These are phyloP conservation scores for Lactifluus piperatus DNA, from an alignment of 768 basidiomycete species.

Conservation along the genomic window DNA sequence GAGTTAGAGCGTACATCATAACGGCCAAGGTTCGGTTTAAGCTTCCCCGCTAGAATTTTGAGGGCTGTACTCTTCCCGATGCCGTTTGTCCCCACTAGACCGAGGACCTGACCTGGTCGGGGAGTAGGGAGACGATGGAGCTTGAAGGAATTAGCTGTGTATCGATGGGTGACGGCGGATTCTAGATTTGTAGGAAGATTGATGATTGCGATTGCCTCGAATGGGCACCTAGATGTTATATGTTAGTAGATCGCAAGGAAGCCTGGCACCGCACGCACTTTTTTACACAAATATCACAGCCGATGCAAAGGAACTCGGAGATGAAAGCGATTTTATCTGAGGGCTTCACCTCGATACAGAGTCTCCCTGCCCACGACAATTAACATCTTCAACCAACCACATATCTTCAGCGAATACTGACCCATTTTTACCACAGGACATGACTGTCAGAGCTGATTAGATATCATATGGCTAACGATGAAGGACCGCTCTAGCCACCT, in stretches of 20 bases:
- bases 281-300: slow-evolving; percentile 99
- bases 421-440: slow-evolving; percentile 99
- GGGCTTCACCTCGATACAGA: slow-evolving; percentile 97
- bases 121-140: slow-evolving; percentile 96
- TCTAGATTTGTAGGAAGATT: slow-evolving; percentile 97
- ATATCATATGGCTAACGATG: slow-evolving; percentile 1
- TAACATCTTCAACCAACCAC: background rate
- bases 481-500: slow-evolving; percentile 38
- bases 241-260: background rate
- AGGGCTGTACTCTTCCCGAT: slow-evolving; percentile 98
- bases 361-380: slow-evolving; percentile 52
- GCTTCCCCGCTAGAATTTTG: slow-evolving; percentile 92
- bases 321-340: slow-evolving; percentile 98
- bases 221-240: slow-evolving; percentile 70
- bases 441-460: slow-evolving; percentile 38
- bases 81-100: slow-evolving; percentile 97
- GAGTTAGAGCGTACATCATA: slow-evolving; percentile 62
- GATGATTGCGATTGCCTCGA: slow-evolving; percentile 98
- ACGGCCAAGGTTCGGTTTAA: slow-evolving; percentile 95
- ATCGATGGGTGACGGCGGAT: slow-evolving; percentile 94
- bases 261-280: slow-evolving; percentile 51
- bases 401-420: slow-evolving; percentile 27
- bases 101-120: slow-evolving; percentile 95
- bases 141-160: slow-evolving; percentile 98
- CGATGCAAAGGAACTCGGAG: slow-evolving; percentile 97